phyloP scores from a whole-genome alignment of 192 early-diverging fungal genomes.

The Endogone sp. region DNA sequence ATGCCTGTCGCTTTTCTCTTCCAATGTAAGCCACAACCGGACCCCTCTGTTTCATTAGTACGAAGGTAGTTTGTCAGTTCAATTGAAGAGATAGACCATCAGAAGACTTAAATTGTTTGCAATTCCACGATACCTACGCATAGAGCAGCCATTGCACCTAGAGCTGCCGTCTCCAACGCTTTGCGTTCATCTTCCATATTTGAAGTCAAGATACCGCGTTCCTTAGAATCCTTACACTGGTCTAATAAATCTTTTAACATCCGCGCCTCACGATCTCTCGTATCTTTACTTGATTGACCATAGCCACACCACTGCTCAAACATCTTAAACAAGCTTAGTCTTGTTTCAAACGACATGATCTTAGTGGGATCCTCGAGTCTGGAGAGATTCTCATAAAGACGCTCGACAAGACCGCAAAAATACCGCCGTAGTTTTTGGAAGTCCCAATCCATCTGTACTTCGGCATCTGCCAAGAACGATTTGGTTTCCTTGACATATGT shows the following conservation, averaged over 20 bases:
- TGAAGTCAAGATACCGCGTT: constrained; percentile 52
- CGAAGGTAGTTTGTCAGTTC: neutral
- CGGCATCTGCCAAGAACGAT: constrained; percentile 70
- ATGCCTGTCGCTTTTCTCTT: constrained; percentile 26
- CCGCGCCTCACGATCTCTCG: constrained; percentile 59
- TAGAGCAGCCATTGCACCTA: constrained; percentile 88
- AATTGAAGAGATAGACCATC: neutral
- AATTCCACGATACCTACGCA: constrained; percentile 61
- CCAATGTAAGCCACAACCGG: constrained; percentile 38
- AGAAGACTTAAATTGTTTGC: too few relatives aligned
- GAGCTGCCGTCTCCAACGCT: constrained; percentile 69
- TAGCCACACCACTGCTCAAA: constrained; percentile 94
- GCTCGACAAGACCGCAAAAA: constrained; percentile 86
- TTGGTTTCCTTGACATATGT: constrained; percentile 75
- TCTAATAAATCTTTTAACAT: constrained; percentile 70
- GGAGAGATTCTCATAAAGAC: constrained; percentile 72
- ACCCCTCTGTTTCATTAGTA: constrained; percentile 39
- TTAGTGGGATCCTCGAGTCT: constrained; percentile 30
- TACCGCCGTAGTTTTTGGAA: constrained; percentile 84
- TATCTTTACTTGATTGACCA: constrained; percentile 52
- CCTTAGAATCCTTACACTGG: constrained; percentile 59
- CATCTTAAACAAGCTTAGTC: constrained; percentile 72
- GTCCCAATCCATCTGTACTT: constrained; percentile 82
- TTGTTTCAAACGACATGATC: constrained; percentile 74
- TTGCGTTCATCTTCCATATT: constrained; percentile 77